Percentiles rank a stretch among this genome's conserved stretches.
Conservation (phyloP, 805 yeast species). For the Suhomyces sp. region DNA sequence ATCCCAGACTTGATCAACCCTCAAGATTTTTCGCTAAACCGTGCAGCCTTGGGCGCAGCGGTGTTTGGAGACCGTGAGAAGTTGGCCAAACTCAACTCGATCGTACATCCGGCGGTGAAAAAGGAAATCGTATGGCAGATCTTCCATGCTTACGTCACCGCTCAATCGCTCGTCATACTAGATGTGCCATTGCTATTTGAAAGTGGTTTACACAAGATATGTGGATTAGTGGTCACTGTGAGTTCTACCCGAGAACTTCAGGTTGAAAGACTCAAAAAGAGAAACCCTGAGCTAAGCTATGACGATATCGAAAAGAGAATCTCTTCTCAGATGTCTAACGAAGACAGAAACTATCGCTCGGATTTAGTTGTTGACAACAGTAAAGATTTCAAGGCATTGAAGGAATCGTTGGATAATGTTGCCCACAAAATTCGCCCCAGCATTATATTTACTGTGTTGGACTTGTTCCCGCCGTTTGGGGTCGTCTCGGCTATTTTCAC, state of each 20-base stretch:
- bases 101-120: conserved; percentile 87
- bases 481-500: conserved; percentile 9
- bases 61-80: conserved; percentile 70
- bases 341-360: conserved; percentile 53
- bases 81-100: conserved; percentile 58
- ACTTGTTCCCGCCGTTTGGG: conserved; percentile 14
- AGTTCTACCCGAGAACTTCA: conserved; percentile 59
- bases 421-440: conserved; percentile 31
- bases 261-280: conserved; percentile 52
- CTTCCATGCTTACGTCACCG: conserved; percentile 53
- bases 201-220: conserved; percentile 61
- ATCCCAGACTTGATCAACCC: conserved; percentile 49
- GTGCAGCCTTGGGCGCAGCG: conserved; percentile 71
- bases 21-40: conserved; percentile 49
- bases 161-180: conserved; percentile 61
- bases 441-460: conserved; percentile 14
- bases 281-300: conserved; percentile 65
- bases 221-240: conserved; percentile 71
- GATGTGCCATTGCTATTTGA: conserved; percentile 94
- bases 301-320: conserved; percentile 75
- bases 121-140: conserved; percentile 60
- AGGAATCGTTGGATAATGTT: conserved; percentile 17
- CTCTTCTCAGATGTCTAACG: conserved; percentile 68
- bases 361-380: conserved; percentile 70
- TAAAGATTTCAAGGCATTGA: conserved; percentile 22